phyloP scores from a whole-genome alignment of 805 yeast genomes.

The Lipomyces japonicus region DNA sequence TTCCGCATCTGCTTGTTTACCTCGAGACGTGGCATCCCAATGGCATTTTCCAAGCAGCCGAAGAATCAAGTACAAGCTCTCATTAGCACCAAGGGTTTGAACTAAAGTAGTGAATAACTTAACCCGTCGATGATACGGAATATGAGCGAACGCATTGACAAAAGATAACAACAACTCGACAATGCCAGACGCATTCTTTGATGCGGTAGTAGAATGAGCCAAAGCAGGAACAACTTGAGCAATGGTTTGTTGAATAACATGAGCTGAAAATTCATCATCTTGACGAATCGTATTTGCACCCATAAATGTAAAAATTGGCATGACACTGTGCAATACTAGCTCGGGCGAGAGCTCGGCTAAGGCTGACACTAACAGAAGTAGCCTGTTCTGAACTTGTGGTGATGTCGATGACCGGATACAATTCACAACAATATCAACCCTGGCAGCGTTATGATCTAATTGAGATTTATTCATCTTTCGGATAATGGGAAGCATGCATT shows the following conservation, averaged over 20 bases:
- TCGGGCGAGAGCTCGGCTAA: slow-evolving; percentile 88
- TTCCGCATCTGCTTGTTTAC: slow-evolving; percentile 62
- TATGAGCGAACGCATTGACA: slow-evolving; percentile 90
- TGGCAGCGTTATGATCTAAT: slow-evolving; percentile 60
- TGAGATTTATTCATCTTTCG: slow-evolving; percentile 38
- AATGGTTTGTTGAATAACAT: slow-evolving; percentile 89
- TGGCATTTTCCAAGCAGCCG: slow-evolving; percentile 80
- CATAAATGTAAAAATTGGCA: slow-evolving; percentile 99
- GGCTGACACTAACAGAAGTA: slow-evolving; percentile 78
- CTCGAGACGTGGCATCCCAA: slow-evolving; percentile 50
- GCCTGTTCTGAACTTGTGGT: slow-evolving; percentile 91
- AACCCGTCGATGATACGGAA: slow-evolving; percentile 94
- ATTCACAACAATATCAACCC: slow-evolving; percentile 88
- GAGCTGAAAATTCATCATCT: slow-evolving; percentile 91
- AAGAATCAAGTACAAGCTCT: slow-evolving; percentile 66
- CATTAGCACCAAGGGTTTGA: slow-evolving; percentile 63
- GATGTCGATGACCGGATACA: slow-evolving; percentile 84
- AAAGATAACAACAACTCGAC: slow-evolving; percentile 70
- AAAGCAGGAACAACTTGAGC: slow-evolving; percentile 88
- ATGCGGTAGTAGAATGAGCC: slow-evolving; percentile 42
- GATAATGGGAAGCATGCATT: slow-evolving; percentile 73
- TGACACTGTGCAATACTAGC: slow-evolving; percentile 85
- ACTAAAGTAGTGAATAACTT: slow-evolving; percentile 77
- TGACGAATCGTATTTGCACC: slow-evolving; percentile 96
- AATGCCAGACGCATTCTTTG: slow-evolving; percentile 10